These are phyloP conservation scores for Isabelozyma gotoi DNA, from an alignment of 805 yeast species.

Conservation along the genomic window DNA sequence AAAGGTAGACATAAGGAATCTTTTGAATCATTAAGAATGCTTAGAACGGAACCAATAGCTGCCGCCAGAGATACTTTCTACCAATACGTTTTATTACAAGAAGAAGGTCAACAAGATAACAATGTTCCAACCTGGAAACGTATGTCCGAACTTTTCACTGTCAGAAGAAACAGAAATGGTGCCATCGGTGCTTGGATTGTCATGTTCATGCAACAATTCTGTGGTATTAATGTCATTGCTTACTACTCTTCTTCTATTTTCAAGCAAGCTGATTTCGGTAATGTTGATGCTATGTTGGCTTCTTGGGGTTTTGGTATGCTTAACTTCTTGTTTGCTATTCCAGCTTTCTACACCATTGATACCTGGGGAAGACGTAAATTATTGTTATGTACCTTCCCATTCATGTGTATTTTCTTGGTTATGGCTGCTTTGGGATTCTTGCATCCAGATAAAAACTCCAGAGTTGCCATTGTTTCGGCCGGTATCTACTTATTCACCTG, in stretches of 20 bases:
- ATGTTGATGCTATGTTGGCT: constrained; percentile 61
- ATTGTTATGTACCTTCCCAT: constrained; percentile 55
- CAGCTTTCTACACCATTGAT: constrained; percentile 74
- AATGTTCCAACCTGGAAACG: constrained; percentile 39
- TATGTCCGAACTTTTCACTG: constrained; percentile 53
- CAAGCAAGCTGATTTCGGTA: constrained; percentile 57
- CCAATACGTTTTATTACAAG: constrained; percentile 43
- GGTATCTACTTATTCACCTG: constrained; percentile 70
- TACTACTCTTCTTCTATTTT: constrained; percentile 76
- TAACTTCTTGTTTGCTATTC: constrained; percentile 72
- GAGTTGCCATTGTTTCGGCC: constrained; percentile 61
- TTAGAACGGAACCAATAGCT: constrained; percentile 41
- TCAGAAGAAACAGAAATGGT: constrained; percentile 78
- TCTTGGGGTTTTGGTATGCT: constrained; percentile 80
- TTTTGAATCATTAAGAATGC: constrained; percentile 37
- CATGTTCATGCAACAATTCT: constrained; percentile 83
- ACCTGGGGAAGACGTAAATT: constrained; percentile 64
- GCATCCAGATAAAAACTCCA: constrained; percentile 46
- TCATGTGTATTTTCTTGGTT: constrained; percentile 53
- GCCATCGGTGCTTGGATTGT: constrained; percentile 71
- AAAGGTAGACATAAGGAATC: constrained; percentile 45
- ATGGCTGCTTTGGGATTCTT: constrained; percentile 68
- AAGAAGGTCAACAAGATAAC: constrained; percentile 48
- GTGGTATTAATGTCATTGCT: constrained; percentile 82
- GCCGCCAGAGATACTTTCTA: constrained; percentile 62